Percentiles rank a stretch among this genome's conserved stretches.
phyloP scores from a whole-genome alignment of 371 early-diverging fungal genomes.

The Rhizopus stolonifer region DNA sequence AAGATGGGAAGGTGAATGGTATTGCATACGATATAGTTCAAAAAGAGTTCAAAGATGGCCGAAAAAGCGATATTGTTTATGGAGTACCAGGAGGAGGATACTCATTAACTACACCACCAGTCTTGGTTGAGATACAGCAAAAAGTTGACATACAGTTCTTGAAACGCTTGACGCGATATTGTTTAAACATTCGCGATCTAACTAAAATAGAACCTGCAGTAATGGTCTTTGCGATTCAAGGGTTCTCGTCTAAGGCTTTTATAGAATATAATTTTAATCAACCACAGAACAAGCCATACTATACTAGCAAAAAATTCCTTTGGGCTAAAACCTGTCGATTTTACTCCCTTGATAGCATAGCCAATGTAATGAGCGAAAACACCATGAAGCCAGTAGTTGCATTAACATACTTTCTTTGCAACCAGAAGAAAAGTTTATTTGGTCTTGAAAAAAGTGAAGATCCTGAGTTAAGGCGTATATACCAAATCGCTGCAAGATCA shows the following conservation, averaged over 20 bases:
- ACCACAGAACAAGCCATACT: constrained; percentile 12
- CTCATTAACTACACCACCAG: no score
- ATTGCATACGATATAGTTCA: no score
- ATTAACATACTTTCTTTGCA: constrained; percentile 18
- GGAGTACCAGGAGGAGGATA: no score
- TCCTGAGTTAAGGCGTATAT: constrained; percentile 15
- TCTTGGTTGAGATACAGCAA: no score
- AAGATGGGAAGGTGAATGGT: no score
- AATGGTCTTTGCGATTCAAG: constrained; percentile 15
- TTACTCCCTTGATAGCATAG: constrained; percentile 15
- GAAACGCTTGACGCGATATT: no score
- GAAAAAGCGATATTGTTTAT: no score
- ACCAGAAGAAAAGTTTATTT: constrained; percentile 20
- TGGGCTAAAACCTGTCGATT: constrained; percentile 18
- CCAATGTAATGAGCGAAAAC: constrained; percentile 6
- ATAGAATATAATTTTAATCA: constrained; percentile 10
- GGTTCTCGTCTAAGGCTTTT: constrained; percentile 15
- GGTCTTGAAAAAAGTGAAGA: constrained; percentile 21
- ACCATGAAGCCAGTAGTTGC: constrained; percentile 12
- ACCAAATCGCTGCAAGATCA: constrained; percentile 15
- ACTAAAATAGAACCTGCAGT: constrained; percentile 11
- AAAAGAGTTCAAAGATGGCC: no score
- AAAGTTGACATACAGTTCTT: no score
- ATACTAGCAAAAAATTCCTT: constrained; percentile 12
- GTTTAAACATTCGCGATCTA: constrained; percentile 11